Base-by-base conservation (phyloP, 2,329 filamentous ascomycete species). In the Pseudocercospora fuligena region DNA sequence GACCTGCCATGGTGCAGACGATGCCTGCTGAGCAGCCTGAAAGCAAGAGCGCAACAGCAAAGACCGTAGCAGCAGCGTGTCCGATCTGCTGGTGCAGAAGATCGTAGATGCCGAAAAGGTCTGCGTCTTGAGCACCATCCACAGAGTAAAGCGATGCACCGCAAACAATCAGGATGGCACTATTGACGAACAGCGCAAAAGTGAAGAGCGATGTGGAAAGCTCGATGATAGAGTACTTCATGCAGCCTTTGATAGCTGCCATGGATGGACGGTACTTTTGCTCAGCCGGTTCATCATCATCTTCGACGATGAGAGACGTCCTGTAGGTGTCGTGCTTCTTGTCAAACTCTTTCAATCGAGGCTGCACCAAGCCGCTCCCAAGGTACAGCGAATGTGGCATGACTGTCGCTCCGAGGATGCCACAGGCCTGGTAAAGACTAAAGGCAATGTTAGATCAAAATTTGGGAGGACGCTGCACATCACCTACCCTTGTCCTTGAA, bases 1-100 rank as follows among this genome's bases (percentile, higher is more conserved):
- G 93, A 0, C 93, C 93, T 0, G 93, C 87, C 72, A 97, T 95
- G 1, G 93, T 97, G 80, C 93, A 96, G 2, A 96, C 90, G 40
- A 97, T 92, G 5, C 93, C 93, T 0, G 93, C 93, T 0, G 89
- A 92, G 12, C 92, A 86, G 8, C 93, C 93, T 0, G 90, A 94
- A 0, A 96, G 86, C 0, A 97, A 85, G 0, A 97, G 82, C 0
- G 93, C 92, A 2, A 96, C 82, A 0, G 92, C 92, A 70, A 97
- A 97, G n/a, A 97, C 83, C 2, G 91, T 92, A 1, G 92, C 93
- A 0, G 92, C 93, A 0, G 87, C 90, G 0, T 89, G 88, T 0
- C 90, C 88, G 60, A 97, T 88, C 63, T 87, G 90, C 0, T 79
- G 74, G 0, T 88, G 86, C 0, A 97, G 86, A 2, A 97, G 83